Percentiles rank a stretch among this genome's conserved stretches.
These are phyloP conservation scores for Pseudotulostoma volvatum DNA, from an alignment of 495 filamentous ascomycete genomes.

Conservation along the genomic window DNA sequence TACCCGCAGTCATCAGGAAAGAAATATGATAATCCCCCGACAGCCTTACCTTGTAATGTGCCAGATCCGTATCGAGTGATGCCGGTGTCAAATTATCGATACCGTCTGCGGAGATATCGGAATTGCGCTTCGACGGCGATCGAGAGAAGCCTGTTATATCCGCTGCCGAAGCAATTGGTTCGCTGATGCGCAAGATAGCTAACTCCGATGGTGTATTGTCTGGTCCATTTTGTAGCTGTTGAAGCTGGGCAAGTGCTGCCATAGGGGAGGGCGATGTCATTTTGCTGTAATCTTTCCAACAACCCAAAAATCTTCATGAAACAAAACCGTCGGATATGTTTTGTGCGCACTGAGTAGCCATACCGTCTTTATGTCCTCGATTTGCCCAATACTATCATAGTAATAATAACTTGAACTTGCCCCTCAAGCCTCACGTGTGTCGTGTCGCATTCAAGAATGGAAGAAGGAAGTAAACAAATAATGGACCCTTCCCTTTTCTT, in stretches of 20 bases:
- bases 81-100: conserved; percentile 56
- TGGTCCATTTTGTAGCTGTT: conserved; percentile 26
- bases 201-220: conserved; percentile 36
- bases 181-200: conserved; percentile 59
- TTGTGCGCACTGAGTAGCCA: too few species aligned
- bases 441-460: too few species aligned
- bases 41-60: conserved; percentile 54
- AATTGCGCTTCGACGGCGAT: conserved; percentile 38
- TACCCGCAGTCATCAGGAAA: too few species aligned
- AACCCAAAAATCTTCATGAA: background rate
- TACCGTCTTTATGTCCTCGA: too few species aligned
- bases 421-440: too few species aligned
- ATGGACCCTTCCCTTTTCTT: too few species aligned
- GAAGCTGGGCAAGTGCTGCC: conserved; percentile 14
- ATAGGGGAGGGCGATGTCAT: conserved; percentile 16
- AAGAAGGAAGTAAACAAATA: too few species aligned
- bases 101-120: conserved; percentile 49
- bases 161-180: conserved; percentile 42
- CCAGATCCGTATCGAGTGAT: conserved; percentile 67
- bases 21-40: background rate
- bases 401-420: too few species aligned
- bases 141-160: conserved; percentile 16
- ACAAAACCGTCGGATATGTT: too few species aligned
- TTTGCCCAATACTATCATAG: too few species aligned
- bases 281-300: conserved; percentile 4